Conservation (phyloP, 192 early-diverging fungal species). For the Entophlyctis helioformis region DNA sequence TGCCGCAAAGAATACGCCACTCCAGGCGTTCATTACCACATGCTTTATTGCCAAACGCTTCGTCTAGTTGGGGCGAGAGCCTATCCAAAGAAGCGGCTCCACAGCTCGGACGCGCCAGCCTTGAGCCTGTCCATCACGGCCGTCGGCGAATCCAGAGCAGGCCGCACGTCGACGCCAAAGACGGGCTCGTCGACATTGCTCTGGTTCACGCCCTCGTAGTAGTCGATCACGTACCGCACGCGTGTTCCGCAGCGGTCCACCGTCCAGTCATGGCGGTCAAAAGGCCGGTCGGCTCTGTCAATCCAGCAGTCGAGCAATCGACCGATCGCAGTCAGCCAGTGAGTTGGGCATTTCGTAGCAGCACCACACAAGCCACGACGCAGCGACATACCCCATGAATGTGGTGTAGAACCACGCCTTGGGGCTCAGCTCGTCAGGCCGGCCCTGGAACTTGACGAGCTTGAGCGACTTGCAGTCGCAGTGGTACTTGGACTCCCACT, state of each 20-base stretch:
- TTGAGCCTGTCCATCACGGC: conserved; percentile 33
- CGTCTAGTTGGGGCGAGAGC: no score
- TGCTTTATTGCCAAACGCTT: no score
- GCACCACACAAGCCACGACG: not conserved
- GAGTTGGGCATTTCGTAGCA: conserved; percentile 14
- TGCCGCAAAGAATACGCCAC: no score
- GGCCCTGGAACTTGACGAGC: conserved; percentile 72
- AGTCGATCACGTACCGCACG: conserved; percentile 95
- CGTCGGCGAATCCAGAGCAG: conserved; percentile 68
- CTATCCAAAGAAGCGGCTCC: no score
- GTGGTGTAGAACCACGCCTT: conserved; percentile 55
- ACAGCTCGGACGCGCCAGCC: no score
- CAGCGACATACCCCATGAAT: conserved; percentile 49
- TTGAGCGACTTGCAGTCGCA: conserved; percentile 50
- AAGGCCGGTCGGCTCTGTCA: conserved; percentile 68
- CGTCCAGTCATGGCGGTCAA: conserved; percentile 97
- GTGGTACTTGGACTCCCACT: conserved; percentile 65
- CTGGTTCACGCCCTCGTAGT: conserved; percentile 70
- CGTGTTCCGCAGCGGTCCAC: conserved; percentile 80
- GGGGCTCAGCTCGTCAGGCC: conserved; percentile 71
- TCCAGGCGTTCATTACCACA: no score
- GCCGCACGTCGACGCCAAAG: conserved; percentile 89
- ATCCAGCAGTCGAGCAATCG: conserved; percentile 2
- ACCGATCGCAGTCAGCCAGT: not conserved
- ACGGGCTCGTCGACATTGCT: conserved; percentile 43